Base-by-base conservation (phyloP, 257 asterid species). In the Solanum corneliomulleri region DNA sequence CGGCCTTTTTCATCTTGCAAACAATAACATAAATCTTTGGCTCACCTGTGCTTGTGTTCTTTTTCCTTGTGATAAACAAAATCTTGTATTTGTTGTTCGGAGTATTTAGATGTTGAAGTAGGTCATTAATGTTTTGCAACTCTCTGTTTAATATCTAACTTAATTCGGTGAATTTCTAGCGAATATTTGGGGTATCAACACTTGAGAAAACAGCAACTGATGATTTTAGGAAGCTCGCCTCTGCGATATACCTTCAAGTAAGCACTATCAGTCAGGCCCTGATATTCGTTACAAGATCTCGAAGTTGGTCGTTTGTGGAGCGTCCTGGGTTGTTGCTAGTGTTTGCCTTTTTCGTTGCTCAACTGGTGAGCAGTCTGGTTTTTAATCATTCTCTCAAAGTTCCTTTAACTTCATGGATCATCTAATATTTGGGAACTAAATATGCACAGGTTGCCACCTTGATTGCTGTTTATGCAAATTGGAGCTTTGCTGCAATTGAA, bases 181-280 rank as follows among this genome's bases (percentile, higher is more conserved):
- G 92, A 37, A 44, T 72, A 21, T 97, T 97, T 88, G 98, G 98
- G 85, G 99, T 97, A 87, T 42, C 98, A 20, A 95, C 98, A 18
- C 98, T 97, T 56, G 99, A 95, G 90, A 97, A 95, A 89, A 93
- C 96, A 23, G 99, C 99, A 45, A 94, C 89, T 37, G 98, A 96
- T 41, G 98, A 96, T 93, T 95, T 95, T 70, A 92, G 98, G 84
- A 96, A 96, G 94, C 99, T 96, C 49, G 98, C 99, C 9, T 95
- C 99, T 27, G 99, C 98, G 35, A 90, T 96, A 86, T 96, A 96
- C 89, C 98, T 96, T 86, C 99, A 96, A 94, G 98, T 96, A 89
- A 96, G 99, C 93, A 96, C 97, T 8, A 94, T 96, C 87, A 96
- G 99, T 83, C 99, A 95, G 92, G 99, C 99, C 37, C 91, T 97